Evolutionary conservation across 352 stramenopile species (phyloP).

Genomic region (Phytopythium chamaehyphon): DNA sequence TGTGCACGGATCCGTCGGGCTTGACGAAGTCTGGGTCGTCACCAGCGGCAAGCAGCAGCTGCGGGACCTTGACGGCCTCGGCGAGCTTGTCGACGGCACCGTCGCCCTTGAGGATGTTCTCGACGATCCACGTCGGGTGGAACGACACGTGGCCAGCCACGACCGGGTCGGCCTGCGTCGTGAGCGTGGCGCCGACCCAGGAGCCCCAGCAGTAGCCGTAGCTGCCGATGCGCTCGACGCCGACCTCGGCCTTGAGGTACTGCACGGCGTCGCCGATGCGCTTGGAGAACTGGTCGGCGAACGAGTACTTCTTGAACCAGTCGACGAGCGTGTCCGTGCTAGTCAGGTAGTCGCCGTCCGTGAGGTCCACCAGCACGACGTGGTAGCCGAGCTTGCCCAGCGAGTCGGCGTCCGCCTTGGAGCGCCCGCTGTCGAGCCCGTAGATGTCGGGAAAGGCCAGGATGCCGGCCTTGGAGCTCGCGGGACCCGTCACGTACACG

Average conservation of each 20-base stretch:
- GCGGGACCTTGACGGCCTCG: constrained; percentile 63
- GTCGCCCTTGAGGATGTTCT: constrained; percentile 75
- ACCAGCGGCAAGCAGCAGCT: constrained; percentile 62
- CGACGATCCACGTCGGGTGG: constrained; percentile 72
- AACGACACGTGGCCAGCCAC: constrained; percentile 75
- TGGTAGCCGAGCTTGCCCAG: constrained; percentile 74
- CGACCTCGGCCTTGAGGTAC: constrained; percentile 63
- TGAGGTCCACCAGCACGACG: constrained; percentile 67
- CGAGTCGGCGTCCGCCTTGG: constrained; percentile 69
- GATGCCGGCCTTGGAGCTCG: constrained; percentile 57
- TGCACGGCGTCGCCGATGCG: constrained; percentile 70
- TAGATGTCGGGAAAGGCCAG: constrained; percentile 77
- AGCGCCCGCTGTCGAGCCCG: constrained; percentile 74
- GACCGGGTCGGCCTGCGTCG: constrained; percentile 31
- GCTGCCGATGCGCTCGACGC: constrained; percentile 54
- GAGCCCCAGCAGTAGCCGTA: constrained; percentile 86
- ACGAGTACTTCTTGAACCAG: constrained; percentile 74
- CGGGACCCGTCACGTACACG: constrained; percentile 67
- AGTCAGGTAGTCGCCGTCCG: constrained; percentile 60
- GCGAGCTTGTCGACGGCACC: constrained; percentile 66
- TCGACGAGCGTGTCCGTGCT: constrained; percentile 31
- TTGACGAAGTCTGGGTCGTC: constrained; percentile 72
- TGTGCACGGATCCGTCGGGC: constrained; percentile 63
- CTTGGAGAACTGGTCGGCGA: constrained; percentile 33
- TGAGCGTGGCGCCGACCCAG: constrained; percentile 63